Evolutionary conservation across 139 green algal genomes (phyloP), one percentile per base, ranked within the genome.

Genomic region (Picochlorum sp.): DNA sequence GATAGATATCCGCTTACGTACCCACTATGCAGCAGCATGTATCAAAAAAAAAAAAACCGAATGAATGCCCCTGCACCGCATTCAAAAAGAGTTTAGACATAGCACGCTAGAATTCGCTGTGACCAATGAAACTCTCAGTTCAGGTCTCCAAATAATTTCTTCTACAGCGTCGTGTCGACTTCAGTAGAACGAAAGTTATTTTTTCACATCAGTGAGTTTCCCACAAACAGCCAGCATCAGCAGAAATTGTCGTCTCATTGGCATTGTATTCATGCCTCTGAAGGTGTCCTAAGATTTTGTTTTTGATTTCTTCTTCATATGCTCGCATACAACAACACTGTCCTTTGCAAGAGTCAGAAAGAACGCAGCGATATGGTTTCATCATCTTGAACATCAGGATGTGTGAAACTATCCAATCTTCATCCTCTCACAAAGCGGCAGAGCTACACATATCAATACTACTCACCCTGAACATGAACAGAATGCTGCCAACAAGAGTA

Each of bases 151-250:
- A 74, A 69, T 23, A 66, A 44, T 61, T 65, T 37, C 56, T 66
- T 49, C 59, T 64, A 72, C 71, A 49, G 24, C 59, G 71, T 67
- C 70, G 59, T 58, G 20, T 28, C 28, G 66, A 70, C 24, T 59
- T 78, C 60, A 62, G 71, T 70, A 78, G 71, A 78, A 78, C 71
- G 71, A 78, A 78, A 78, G 71, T 78, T 74, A 71, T 67, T 61
- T 69, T 67, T 18, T 70, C 37, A 21, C 71, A 78, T 78, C 71
- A 47, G 45, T 47, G 71, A 74, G 71, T 41, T 18, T 9, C 57
- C 7, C 57, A 65, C 15, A 52, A 66, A 11, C 52, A 49, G 20
- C n/a, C 57, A 24, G 47, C 37, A 66, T n/a, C 60, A 66, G 55
- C 37, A 47, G 38, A 60, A 58, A 6, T 57, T 30, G 37, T 54